Base-by-base conservation (phyloP, 768 basidiomycete species). In the Suillus paluster region DNA sequence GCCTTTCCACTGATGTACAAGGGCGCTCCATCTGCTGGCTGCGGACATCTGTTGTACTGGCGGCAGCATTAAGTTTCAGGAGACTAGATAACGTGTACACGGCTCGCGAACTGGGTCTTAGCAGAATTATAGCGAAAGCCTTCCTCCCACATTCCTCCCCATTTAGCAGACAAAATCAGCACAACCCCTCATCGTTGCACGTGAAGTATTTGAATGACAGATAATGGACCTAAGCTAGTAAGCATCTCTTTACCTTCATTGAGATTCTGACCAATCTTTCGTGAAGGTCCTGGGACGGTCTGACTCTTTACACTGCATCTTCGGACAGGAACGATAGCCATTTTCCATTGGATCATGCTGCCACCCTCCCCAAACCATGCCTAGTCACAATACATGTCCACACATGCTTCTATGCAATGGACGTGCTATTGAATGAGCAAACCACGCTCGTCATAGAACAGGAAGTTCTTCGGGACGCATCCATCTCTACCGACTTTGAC, bases 181-280 rank as follows among this genome's bases (percentile, higher is more conserved):
- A 3, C 84, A 92, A 39, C 97, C 97, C 1, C 78, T 98, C 19
- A 92, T 97, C 52, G 97, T 99, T 2, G 88, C 95, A 0, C 90
- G 93, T 70, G 95, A 99, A 64, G 91, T 96, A 0, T 98, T 99
- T 65, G 95, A 96, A 58, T 79, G 96, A 62, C 93, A 96, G 67
- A 93, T 98, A 53, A 89, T 98, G 84, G 97, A 99, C 73, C 81
- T 99, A 19, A 93, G 89, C 70, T 99, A 97, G 97, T 96, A 68
- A 67, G 89, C 71, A 2, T 33, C n/a, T 5, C 44, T 11, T 15
- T 2, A 5, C 10, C 9, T 34, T 27, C 9, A 15, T 55, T 15
- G 15, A n/a, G 15, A 42, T 11, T 45, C 17, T 15, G 59, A 15
- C 12, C 25, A 39, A 50, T 71, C 57, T 62, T 63, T 63, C 33